phyloP scores from a whole-genome alignment of 1,284 basidiomycete species.

The Coniferiporia sulphurascens region DNA sequence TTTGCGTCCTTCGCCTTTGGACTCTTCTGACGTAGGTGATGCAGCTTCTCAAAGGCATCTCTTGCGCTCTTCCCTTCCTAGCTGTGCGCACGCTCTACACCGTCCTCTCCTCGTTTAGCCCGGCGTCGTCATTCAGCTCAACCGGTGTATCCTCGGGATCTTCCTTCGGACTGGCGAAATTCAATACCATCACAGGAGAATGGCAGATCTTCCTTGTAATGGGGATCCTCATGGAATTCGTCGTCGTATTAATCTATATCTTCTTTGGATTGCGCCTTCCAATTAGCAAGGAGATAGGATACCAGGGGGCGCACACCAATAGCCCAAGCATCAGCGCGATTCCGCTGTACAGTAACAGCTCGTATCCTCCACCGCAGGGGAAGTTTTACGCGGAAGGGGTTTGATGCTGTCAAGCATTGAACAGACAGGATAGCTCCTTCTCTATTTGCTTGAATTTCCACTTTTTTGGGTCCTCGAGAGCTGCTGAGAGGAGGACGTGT shows the following conservation, averaged over 20 bases:
- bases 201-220: constrained; percentile 18
- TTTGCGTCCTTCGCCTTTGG: not conserved
- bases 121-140: constrained; percentile 1
- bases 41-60: constrained; percentile 49
- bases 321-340: not conserved
- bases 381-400: not conserved
- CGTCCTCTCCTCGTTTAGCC: constrained; percentile 43
- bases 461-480: too few species aligned
- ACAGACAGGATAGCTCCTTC: too few species aligned
- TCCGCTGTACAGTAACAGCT: not conserved
- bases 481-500: too few species aligned
- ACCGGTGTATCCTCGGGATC: not conserved
- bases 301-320: not conserved
- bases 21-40: not conserved
- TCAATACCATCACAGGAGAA: constrained; percentile 13
- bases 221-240: constrained; percentile 17
- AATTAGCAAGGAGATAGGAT: not conserved
- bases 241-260: constrained; percentile 14
- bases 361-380: not conserved
- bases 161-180: constrained; percentile 7
- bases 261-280: constrained; percentile 13
- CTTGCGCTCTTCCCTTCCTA: constrained; percentile 52
- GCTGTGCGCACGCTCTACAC: constrained; percentile 51
- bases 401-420: not conserved
- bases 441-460: too few species aligned